phyloP scores from a whole-genome alignment of 371 early-diverging fungal genomes.

The Mucor circinelloides region DNA sequence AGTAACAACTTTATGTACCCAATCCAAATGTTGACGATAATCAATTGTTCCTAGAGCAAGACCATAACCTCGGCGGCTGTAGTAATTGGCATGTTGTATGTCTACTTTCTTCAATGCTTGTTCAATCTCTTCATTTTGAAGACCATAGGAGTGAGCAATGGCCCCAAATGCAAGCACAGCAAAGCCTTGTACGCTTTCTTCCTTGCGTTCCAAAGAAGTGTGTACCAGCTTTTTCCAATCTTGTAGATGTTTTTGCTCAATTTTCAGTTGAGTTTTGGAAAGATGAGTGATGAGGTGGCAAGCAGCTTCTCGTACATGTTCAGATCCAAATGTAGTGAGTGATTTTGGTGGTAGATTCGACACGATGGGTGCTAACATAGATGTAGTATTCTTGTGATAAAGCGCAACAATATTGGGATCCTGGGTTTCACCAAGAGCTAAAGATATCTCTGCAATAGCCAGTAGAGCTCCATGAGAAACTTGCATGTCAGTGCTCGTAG shows the following conservation, averaged over 20 bases:
- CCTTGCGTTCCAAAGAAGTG: constrained; percentile 67
- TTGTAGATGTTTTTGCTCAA: constrained; percentile 10
- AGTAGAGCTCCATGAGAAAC: constrained; percentile 81
- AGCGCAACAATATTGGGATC: background rate
- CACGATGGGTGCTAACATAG: constrained; percentile 37
- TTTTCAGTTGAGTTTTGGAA: constrained; percentile 48
- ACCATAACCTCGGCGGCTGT: constrained; percentile 67
- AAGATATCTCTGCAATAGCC: constrained; percentile 70
- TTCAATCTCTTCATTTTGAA: constrained; percentile 30
- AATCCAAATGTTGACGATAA: constrained; percentile 22
- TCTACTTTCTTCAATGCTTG: constrained; percentile 34
- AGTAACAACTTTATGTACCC: constrained; percentile 30
- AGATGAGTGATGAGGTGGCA: constrained; percentile 60
- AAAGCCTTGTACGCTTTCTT: constrained; percentile 67
- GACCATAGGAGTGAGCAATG: constrained; percentile 47
- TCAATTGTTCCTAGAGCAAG: constrained; percentile 66
- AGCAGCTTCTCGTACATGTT: constrained; percentile 60
- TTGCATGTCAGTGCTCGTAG: constrained; percentile 62
- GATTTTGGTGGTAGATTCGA: constrained; percentile 48
- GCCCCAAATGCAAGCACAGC: constrained; percentile 65
- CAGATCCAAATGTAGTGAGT: constrained; percentile 72
- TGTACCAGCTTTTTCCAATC: constrained; percentile 59
- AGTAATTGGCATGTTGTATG: constrained; percentile 35
- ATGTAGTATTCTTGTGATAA: constrained; percentile 1
- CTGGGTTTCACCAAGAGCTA: constrained; percentile 48